A percentile compares a stretch with the other conserved stretches of the same genome.
phyloP scores from a whole-genome alignment of 345 rosid species.

The Kernera saxatilis region DNA sequence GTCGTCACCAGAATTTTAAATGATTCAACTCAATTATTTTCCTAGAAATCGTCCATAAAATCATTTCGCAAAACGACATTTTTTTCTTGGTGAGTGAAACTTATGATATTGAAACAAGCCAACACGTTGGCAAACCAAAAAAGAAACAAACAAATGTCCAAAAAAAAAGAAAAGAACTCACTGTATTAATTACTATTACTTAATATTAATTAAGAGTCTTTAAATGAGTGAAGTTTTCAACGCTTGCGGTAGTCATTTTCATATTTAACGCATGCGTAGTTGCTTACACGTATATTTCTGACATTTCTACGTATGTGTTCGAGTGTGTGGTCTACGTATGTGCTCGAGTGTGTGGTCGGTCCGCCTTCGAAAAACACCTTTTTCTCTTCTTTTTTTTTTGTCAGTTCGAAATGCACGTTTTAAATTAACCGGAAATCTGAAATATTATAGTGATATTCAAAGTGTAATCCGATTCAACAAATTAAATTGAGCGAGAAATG shows the following conservation, averaged over 20 bases:
- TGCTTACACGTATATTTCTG: not conserved
- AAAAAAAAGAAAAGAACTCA: not conserved
- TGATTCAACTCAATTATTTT: constrained; percentile 20
- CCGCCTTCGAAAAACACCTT: not conserved
- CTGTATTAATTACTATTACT: not conserved
- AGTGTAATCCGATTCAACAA: not conserved
- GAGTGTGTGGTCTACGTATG: constrained; percentile 4
- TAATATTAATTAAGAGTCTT: not conserved
- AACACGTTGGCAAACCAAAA: not conserved
- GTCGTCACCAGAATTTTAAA: not conserved
- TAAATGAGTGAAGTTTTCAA: constrained; percentile 12
- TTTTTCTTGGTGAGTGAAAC: not conserved
- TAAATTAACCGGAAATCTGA: not conserved
- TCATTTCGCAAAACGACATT: constrained; percentile 1
- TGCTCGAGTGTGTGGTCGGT: not conserved
- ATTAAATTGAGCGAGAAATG: not conserved
- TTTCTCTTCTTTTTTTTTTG: too few relatives aligned
- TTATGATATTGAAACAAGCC: not conserved
- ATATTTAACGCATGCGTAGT: constrained; percentile 13
- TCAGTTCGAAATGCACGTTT: not conserved
- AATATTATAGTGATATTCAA: not conserved
- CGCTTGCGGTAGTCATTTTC: constrained; percentile 12
- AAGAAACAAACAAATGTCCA: not conserved
- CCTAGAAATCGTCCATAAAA: constrained; percentile 12
- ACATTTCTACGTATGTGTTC: constrained; percentile 1